These are phyloP conservation scores for Boeremia lycopersici DNA, from an alignment of 2,329 filamentous ascomycete species.

Conservation along the genomic window DNA sequence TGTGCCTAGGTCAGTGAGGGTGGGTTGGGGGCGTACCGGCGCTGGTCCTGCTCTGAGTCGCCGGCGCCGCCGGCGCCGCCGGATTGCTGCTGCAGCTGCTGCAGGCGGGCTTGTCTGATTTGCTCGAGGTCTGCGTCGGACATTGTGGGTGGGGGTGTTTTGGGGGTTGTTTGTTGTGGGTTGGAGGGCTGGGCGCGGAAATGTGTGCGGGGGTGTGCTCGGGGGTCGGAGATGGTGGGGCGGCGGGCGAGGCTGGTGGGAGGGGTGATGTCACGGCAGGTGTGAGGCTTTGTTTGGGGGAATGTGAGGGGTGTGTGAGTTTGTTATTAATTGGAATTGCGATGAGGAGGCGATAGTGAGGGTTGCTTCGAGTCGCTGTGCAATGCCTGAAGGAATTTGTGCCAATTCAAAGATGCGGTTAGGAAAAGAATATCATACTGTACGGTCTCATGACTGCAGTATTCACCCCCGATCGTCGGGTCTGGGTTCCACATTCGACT, in stretches of 20 bases:
- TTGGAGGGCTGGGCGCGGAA: constrained; percentile 2
- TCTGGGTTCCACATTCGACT: constrained; percentile 11
- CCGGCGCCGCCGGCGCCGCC: constrained; percentile 59
- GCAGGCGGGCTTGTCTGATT: constrained; percentile 90
- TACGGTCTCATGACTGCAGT: neutral
- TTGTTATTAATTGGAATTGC: no score
- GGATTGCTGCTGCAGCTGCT: constrained; percentile 81
- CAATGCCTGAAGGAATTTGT: no score
- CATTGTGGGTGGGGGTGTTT: constrained; percentile 53
- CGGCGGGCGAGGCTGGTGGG: neutral
- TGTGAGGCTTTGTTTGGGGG: no score
- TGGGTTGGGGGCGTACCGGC: constrained; percentile 40
- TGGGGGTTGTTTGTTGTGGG: neutral
- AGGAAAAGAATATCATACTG: neutral
- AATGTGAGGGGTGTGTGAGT: no score
- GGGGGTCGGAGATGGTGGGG: constrained; percentile 11
- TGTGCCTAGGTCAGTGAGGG: neutral
- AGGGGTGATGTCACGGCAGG: no score
- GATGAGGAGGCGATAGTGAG: no score
- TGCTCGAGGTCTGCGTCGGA: constrained; percentile 72
- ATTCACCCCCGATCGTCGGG: constrained; percentile 4
- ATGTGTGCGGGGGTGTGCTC: constrained; percentile 13
- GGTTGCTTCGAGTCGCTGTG: neutral
- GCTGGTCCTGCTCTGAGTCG: constrained; percentile 59
- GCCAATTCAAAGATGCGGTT: no score